phyloP scores from a whole-genome alignment of 805 yeast genomes.

The Yamadazyma akitaensis region DNA sequence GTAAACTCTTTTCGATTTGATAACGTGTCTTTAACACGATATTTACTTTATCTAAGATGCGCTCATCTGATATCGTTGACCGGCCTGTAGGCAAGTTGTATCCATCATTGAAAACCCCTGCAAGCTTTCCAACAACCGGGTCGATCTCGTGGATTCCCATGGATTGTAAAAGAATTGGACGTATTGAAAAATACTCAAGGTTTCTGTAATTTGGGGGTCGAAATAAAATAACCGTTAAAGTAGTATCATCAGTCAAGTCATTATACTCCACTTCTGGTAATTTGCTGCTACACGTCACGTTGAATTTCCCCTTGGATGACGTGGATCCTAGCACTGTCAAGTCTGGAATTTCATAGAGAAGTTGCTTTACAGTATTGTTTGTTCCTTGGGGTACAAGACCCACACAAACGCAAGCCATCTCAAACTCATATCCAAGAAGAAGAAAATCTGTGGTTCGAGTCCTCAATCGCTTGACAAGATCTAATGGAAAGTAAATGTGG shows the following conservation, averaged over 20 bases:
- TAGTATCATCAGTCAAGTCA: neutral
- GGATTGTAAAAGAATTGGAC: conserved; percentile 67
- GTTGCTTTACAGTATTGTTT: neutral
- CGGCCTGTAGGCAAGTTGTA: neutral
- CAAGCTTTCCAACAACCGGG: neutral
- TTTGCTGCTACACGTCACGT: neutral
- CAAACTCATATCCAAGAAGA: conserved; percentile 9
- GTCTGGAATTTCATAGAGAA: neutral
- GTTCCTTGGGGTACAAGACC: neutral
- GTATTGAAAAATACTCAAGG: conserved; percentile 72
- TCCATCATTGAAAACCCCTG: neutral
- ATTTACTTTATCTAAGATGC: conserved; percentile 32
- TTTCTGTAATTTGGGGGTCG: conserved; percentile 67
- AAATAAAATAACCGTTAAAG: conserved; percentile 36
- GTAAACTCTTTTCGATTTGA: neutral
- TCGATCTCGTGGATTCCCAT: conserved; percentile 21
- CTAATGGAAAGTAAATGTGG: conserved; percentile 35
- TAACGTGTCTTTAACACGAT: conserved; percentile 21
- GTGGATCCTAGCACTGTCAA: conserved; percentile 5
- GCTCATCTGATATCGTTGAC: conserved; percentile 26
- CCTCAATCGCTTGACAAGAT: conserved; percentile 17
- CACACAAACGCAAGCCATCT: conserved; percentile 7
- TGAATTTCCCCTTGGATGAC: neutral
- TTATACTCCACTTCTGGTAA: neutral
- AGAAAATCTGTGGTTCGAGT: neutral